Evolutionary conservation across 192 early-diverging fungal genomes (phyloP).

Genomic region (Mortierella claussenii): DNA sequence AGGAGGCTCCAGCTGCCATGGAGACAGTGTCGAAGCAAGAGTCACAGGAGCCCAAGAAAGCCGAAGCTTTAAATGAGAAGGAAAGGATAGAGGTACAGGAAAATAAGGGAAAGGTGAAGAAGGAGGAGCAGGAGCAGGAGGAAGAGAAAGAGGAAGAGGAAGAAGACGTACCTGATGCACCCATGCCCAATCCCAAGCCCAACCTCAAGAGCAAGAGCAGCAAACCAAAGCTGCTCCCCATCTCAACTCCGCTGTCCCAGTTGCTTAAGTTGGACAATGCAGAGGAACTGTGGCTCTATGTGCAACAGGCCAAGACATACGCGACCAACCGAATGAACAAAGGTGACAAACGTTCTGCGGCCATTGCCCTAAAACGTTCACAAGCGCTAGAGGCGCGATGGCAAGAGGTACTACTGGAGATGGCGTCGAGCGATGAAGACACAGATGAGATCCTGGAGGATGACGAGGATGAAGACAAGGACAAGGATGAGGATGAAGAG

Average conservation of each 20-base stretch:
- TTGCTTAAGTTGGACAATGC: conserved; percentile 39
- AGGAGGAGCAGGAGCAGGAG: neutral
- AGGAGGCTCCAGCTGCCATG: conserved; percentile 19
- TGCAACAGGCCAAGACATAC: conserved; percentile 48
- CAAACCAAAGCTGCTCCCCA: conserved; percentile 44
- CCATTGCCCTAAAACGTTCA: conserved; percentile 38
- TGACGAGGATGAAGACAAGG: conserved; percentile 23
- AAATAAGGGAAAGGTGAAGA: neutral
- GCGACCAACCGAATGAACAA: conserved; percentile 48
- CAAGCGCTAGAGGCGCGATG: conserved; percentile 40
- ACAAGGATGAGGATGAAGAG: neutral
- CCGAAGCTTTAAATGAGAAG: no score
- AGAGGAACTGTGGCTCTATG: conserved; percentile 48
- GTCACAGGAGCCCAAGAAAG: neutral
- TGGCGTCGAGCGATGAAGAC: conserved; percentile 35
- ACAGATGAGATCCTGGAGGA: conserved; percentile 40
- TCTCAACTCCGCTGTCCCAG: conserved; percentile 36
- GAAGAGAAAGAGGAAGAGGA: conserved; percentile 3
- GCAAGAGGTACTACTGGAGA: conserved; percentile 42
- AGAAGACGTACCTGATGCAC: neutral
- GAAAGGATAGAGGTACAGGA: neutral
- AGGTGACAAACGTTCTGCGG: conserved; percentile 44
- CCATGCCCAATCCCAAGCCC: conserved; percentile 7
- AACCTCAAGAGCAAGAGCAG: conserved; percentile 26
- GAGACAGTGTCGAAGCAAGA: neutral